Evolutionary conservation across 1,139 yeast genomes (phyloP).

Genomic region (Lodderomyces pseudojiufengensis): DNA sequence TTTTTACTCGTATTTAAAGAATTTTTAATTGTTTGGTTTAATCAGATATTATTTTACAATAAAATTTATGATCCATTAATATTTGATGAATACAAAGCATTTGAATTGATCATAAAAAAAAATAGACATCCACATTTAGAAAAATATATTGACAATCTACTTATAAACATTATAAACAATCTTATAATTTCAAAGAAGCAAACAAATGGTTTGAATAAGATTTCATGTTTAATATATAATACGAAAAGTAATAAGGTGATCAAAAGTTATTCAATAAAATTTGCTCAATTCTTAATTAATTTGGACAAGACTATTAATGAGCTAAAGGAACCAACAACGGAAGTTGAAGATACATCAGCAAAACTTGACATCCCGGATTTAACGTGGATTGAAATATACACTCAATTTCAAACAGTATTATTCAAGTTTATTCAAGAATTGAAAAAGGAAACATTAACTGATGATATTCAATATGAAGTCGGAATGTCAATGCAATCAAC

Average conservation of each 20-base stretch:
- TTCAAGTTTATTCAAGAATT: slow-evolving; percentile 31
- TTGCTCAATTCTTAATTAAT: slow-evolving; percentile 19
- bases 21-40: slow-evolving; percentile 38
- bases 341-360: slow-evolving; percentile 10
- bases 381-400: slow-evolving; percentile 32
- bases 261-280: slow-evolving; percentile 27
- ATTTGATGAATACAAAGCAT: slow-evolving; percentile 34
- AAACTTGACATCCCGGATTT: slow-evolving; percentile 23
- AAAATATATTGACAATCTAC: slow-evolving; percentile 31
- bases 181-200: slow-evolving; percentile 11
- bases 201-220: slow-evolving; percentile 10
- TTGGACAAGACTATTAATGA: slow-evolving; percentile 13
- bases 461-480: neutral
- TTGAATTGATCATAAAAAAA: slow-evolving; percentile 35
- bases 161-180: slow-evolving; percentile 13
- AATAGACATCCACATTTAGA: slow-evolving; percentile 44
- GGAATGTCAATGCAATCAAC: neutral
- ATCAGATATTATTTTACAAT: slow-evolving; percentile 45
- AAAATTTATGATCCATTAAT: slow-evolving; percentile 41
- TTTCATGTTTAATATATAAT: slow-evolving; percentile 21
- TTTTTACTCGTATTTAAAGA: slow-evolving; percentile 35
- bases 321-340: slow-evolving; percentile 4
- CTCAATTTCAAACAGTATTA: slow-evolving; percentile 29
- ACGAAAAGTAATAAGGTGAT: slow-evolving; percentile 17
- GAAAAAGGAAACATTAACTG: slow-evolving; percentile 6